Conservation (phyloP, 2,329 filamentous ascomycete genomes). For the Cladosporium sphaerospermum region DNA sequence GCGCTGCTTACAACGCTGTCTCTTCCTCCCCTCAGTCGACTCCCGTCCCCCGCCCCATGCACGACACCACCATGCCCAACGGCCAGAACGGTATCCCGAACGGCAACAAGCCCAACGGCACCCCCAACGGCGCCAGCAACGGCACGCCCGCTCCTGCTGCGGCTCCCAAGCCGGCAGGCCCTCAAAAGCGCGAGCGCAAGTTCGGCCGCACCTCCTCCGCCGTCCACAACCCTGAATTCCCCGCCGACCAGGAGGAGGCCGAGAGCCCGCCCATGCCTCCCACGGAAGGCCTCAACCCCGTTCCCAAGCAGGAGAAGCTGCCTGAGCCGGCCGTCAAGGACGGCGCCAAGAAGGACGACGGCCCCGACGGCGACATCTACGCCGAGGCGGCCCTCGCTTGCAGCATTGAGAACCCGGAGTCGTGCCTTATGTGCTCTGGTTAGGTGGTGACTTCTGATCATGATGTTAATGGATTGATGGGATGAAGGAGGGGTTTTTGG, state of each 20-base stretch:
- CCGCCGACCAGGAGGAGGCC: conserved; percentile 69
- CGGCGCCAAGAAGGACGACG: conserved; percentile 65
- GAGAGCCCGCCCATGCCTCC: conserved; percentile 73
- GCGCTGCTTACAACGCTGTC: conserved; percentile 32
- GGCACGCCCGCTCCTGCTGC: conserved; percentile 63
- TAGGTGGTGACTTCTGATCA: conserved; percentile 33
- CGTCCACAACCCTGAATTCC: conserved; percentile 61
- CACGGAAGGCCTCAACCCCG: conserved; percentile 55
- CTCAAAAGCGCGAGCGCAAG: conserved; percentile 41
- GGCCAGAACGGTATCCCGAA: conserved; percentile 27
- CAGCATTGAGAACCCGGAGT: conserved; percentile 95
- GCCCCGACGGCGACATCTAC: conserved; percentile 85
- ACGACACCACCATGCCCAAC: conserved; percentile 49
- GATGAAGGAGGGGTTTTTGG: not conserved
- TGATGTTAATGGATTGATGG: conserved; percentile 5
- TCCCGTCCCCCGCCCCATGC: conserved; percentile 59
- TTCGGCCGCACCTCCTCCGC: conserved; percentile 35
- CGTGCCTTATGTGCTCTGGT: conserved; percentile 96
- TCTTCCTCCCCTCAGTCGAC: conserved; percentile 31
- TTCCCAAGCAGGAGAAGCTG: conserved; percentile 61
- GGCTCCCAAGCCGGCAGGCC: conserved; percentile 56
- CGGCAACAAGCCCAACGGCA: not conserved
- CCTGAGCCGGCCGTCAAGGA: conserved; percentile 47
- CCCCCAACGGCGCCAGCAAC: conserved; percentile 39
- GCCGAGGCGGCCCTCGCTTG: conserved; percentile 86